Evolutionary conservation across 2,329 filamentous ascomycete genomes (phyloP).

Genomic region (Knufia fluminis): DNA sequence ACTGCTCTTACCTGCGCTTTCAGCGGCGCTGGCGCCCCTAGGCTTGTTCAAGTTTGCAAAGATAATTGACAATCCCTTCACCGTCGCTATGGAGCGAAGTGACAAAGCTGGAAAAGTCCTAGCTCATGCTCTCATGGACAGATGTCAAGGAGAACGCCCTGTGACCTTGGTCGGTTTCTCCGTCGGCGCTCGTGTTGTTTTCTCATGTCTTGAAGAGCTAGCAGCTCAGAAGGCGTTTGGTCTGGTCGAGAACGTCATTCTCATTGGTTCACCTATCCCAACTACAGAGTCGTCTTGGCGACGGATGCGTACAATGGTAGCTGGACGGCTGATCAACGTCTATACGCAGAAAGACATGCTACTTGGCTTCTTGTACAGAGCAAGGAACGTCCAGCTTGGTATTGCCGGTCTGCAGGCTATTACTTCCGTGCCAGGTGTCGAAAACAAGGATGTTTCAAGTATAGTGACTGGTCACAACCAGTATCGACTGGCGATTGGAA

Average conservation of each 20-base stretch:
- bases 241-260: conserved; percentile 62
- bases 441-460: conserved; percentile 46
- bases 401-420: conserved; percentile 66
- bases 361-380: conserved; percentile 67
- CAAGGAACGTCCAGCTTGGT: conserved; percentile 62
- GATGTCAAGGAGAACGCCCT: conserved; percentile 62
- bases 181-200: conserved; percentile 63
- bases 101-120: conserved; percentile 64
- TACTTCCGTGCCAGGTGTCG: conserved; percentile 54
- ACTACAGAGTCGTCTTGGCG: conserved; percentile 59
- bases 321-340: conserved; percentile 67
- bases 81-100: conserved; percentile 56
- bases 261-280: conserved; percentile 65
- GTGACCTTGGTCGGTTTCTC: conserved; percentile 66
- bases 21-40: conserved; percentile 56
- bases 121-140: conserved; percentile 64
- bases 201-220: conserved; percentile 60
- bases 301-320: conserved; percentile 59
- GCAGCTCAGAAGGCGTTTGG: conserved; percentile 66
- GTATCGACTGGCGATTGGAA: conserved; percentile 43
- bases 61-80: conserved; percentile 64
- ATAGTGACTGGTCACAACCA: conserved; percentile 41
- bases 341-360: conserved; percentile 72
- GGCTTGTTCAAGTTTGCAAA: conserved; percentile 50
- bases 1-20: conserved; percentile 53